Percentiles rank a stretch among this genome's conserved stretches.
phyloP scores from a whole-genome alignment of 257 asterid species.

The Leptodermis oblonga region DNA sequence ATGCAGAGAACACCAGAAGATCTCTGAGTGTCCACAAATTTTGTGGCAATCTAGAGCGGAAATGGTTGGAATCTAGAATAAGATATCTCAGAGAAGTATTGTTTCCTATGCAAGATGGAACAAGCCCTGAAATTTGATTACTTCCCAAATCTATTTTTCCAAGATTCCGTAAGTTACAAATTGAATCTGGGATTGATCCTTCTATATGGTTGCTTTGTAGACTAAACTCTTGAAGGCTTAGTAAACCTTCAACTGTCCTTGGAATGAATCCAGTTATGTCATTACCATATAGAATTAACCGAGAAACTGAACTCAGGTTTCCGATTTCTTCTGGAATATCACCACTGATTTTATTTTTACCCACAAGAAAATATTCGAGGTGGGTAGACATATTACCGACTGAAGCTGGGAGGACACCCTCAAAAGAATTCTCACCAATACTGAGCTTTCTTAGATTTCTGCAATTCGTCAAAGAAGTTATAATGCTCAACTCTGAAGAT shows the following conservation, averaged over 20 bases:
- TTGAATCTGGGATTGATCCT: constrained; percentile 11
- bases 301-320: background rate
- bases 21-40: constrained; percentile 10
- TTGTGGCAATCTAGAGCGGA: constrained; percentile 11
- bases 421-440: background rate
- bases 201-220: background rate
- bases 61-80: background rate
- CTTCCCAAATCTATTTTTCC: constrained; percentile 6
- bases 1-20: background rate
- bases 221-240: constrained; percentile 8
- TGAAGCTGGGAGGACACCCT: constrained; percentile 12
- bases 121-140: constrained; percentile 17
- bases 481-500: constrained; percentile 6
- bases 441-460: background rate
- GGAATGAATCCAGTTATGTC: constrained; percentile 7
- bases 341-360: background rate
- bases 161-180: background rate
- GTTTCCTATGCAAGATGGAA: constrained; percentile 24
- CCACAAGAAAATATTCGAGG: background rate
- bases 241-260: background rate
- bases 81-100: constrained; percentile 2
- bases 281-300: background rate
- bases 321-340: constrained; percentile 15
- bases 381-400: constrained; percentile 12
- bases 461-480: constrained; percentile 14